phyloP scores from a whole-genome alignment of 176 grass and related monocot species.

The Oryza meyeriana region DNA sequence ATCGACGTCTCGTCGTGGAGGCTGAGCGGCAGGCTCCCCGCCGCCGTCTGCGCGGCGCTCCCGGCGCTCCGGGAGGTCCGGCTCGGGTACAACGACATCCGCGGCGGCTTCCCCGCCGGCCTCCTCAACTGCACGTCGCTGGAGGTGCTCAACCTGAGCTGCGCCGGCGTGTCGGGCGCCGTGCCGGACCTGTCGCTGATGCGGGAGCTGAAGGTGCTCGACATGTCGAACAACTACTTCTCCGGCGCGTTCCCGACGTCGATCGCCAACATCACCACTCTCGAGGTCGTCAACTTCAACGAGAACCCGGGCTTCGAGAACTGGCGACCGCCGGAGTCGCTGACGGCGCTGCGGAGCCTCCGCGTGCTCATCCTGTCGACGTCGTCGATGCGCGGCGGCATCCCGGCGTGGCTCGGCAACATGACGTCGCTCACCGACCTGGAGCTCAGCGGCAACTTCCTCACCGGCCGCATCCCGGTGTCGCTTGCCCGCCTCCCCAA shows the following conservation, averaged over 20 bases:
- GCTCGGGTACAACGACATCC: conserved; percentile 56
- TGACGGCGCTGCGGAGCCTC: conserved; percentile 42
- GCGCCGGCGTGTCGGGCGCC: conserved; percentile 47
- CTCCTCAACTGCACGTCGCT: conserved; percentile 70
- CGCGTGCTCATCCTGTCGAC: conserved; percentile 82
- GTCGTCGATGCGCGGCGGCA: conserved; percentile 54
- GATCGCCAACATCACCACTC: conserved; percentile 45
- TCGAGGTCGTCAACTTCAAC: conserved; percentile 80
- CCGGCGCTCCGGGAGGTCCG: conserved; percentile 59
- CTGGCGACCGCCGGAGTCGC: conserved; percentile 55
- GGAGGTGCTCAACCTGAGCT: conserved; percentile 69
- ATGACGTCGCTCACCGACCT: conserved; percentile 90
- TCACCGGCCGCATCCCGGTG: conserved; percentile 56
- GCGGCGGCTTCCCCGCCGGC: conserved; percentile 52
- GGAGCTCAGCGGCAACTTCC: conserved; percentile 69
- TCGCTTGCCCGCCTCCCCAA: conserved; percentile 40
- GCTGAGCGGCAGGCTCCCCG: conserved; percentile 55
- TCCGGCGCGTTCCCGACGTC: conserved; percentile 69
- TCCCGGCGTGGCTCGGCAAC: conserved; percentile 84
- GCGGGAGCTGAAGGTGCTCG: conserved; percentile 41
- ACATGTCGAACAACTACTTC: conserved; percentile 71
- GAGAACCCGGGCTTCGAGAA: conserved; percentile 76
- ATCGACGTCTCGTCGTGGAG: conserved; percentile 77
- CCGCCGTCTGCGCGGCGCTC: conserved; percentile 47
- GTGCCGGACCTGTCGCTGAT: conserved; percentile 65